Evolutionary conservation across 805 yeast genomes (phyloP).

Genomic region (Lipomyces sp.): DNA sequence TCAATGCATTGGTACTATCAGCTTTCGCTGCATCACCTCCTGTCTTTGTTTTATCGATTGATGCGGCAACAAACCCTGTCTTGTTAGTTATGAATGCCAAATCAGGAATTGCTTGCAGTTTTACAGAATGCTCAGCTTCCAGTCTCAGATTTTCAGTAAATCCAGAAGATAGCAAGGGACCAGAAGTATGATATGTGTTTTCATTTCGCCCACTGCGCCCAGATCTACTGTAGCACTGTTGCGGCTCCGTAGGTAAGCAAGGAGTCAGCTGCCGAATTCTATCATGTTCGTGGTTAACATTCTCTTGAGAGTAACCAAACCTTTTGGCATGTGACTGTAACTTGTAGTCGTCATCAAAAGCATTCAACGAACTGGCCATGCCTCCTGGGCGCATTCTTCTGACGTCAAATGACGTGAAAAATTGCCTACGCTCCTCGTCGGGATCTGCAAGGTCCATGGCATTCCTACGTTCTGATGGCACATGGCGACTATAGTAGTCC

Average conservation of each 20-base stretch:
- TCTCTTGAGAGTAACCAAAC: background rate
- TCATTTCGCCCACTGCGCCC: too few relatives aligned
- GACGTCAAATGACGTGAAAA: background rate
- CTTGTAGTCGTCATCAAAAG: background rate
- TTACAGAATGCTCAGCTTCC: background rate
- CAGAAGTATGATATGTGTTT: background rate
- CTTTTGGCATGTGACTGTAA: background rate
- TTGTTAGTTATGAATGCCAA: background rate
- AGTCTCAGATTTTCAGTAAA: slow-evolving; percentile 4
- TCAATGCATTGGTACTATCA: background rate
- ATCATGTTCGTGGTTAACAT: background rate
- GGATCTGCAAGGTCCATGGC: slow-evolving; percentile 1
- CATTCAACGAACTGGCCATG: background rate
- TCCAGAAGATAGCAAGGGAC: slow-evolving; percentile 2
- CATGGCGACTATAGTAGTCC: background rate
- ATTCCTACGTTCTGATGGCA: background rate
- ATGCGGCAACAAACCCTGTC: background rate
- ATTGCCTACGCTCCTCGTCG: slow-evolving; percentile 5
- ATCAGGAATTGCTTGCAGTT: background rate
- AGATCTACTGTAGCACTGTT: background rate
- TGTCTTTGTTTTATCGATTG: background rate
- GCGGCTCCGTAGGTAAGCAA: background rate
- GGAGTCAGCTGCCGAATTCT: background rate
- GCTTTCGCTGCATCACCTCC: background rate
- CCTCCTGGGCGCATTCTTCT: background rate